A percentile compares a stretch with the other conserved stretches of the same genome.
phyloP scores from a whole-genome alignment of 805 yeast species.

The Starmerella floris region DNA sequence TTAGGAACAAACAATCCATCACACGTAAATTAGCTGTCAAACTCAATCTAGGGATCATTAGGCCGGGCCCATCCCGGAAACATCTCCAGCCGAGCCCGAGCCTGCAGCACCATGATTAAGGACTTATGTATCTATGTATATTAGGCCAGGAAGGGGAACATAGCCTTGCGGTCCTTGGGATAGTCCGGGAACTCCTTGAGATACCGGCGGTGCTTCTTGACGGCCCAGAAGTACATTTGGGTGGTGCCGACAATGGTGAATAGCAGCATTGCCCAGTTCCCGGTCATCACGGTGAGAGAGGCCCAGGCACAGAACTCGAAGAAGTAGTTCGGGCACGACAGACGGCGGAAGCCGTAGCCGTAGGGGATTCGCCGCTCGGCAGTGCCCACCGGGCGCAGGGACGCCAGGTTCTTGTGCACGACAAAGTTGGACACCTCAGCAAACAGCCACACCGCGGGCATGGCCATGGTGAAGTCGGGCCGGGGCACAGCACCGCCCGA shows the following conservation, averaged over 20 bases:
- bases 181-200: slow-evolving; percentile 62
- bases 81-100: too few species aligned
- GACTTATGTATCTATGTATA: too few species aligned
- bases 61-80: too few species aligned
- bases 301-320: slow-evolving; percentile 76
- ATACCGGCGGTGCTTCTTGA: slow-evolving; percentile 63
- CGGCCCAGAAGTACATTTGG: slow-evolving; percentile 90
- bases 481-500: slow-evolving; percentile 16
- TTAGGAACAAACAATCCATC: too few species aligned
- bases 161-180: slow-evolving; percentile 63
- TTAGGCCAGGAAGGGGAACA: slow-evolving; percentile 61
- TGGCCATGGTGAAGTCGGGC: slow-evolving; percentile 10
- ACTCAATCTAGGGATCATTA: too few species aligned
- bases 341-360: slow-evolving; percentile 69
- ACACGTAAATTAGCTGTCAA: too few species aligned
- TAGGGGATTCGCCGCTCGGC: slow-evolving; percentile 57
- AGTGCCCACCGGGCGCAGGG: slow-evolving; percentile 42
- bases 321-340: slow-evolving; percentile 89
- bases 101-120: too few species aligned
- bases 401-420: slow-evolving; percentile 51
- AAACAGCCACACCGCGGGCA: slow-evolving; percentile 27
- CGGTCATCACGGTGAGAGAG: slow-evolving; percentile 51
- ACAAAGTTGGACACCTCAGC: slow-evolving; percentile 62
- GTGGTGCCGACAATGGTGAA: slow-evolving; percentile 57
- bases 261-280: slow-evolving; percentile 62